Evolutionary conservation across 1,139 yeast genomes (phyloP).

Genomic region (Candida sp.): DNA sequence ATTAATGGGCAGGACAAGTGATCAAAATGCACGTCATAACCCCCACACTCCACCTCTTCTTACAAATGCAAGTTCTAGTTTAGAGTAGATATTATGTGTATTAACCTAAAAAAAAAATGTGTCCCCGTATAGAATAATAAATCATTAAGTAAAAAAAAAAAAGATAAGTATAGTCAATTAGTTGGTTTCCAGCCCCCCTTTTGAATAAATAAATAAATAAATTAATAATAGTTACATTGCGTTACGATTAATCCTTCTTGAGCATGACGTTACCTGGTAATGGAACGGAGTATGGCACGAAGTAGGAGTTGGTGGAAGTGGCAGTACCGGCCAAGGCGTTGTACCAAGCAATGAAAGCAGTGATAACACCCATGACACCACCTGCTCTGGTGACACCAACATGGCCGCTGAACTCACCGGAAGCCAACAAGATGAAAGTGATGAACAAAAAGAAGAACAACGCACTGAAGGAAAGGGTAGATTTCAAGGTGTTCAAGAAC

Average conservation of each 20-base stretch:
- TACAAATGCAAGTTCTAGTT: neutral
- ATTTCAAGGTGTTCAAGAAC: constrained; percentile 61
- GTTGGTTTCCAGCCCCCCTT: constrained; percentile 6
- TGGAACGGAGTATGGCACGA: constrained; percentile 35
- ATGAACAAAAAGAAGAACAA: constrained; percentile 57
- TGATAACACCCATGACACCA: constrained; percentile 67
- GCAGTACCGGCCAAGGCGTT: constrained; percentile 45
- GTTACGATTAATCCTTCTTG: neutral
- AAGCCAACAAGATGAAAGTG: constrained; percentile 60
- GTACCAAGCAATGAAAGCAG: constrained; percentile 67
- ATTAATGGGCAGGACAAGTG: no score
- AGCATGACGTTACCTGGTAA: constrained; percentile 25
- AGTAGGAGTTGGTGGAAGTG: constrained; percentile 27
- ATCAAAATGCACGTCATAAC: no score
- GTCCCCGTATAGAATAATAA: constrained; percentile 1
- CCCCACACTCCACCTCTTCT: neutral
- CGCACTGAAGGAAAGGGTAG: constrained; percentile 63
- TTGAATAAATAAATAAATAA: neutral
- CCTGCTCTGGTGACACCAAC: constrained; percentile 62
- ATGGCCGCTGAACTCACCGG: constrained; percentile 56
- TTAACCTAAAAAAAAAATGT: neutral
- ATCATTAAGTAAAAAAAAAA: neutral
- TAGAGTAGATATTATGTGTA: neutral
- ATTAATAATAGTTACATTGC: neutral
- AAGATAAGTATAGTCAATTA: neutral